Evolutionary conservation across 345 rosid species (phyloP), one percentile per base, ranked within the genome.

Genomic region (Orychophragmus violaceus): DNA sequence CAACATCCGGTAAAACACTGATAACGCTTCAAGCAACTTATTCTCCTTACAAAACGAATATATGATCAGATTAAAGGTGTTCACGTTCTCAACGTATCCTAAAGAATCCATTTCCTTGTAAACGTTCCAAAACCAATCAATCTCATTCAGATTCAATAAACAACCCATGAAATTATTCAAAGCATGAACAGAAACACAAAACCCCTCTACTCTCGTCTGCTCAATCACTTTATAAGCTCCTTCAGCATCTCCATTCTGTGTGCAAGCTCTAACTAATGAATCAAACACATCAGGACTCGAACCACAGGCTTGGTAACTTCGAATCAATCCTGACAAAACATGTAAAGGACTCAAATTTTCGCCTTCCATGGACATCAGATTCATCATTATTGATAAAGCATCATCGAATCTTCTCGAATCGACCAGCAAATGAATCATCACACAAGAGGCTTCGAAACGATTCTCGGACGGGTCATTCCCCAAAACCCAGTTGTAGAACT

Each of bases 161-260:
- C 77, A 82, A 24, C 82, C 79, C 81, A 89, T 79, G 37, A 82
- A 83, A 62, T 86, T 83, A 66, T 84, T 89, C 90, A 85, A 80
- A 3, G 85, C 88, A 25, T 89, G 87, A 69, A 83, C 46, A 0
- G 90, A 60, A n/a, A 83, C 87, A 18, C 46, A 51, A 56, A 28
- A 72, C 4, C 83, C 83, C 39, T 72, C 69, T 64, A 27, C 42
- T 63, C 80, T 78, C 42, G 72, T 49, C 72, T 76, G 76, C 69
- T 74, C 59, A 57, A 84, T 84, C 68, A 86, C 82, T 61, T 78
- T 69, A 70, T 72, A 72, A 69, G 86, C 87, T 71, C 82, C 82
- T 36, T 77, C 72, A 0, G 76, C 65, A 30, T 70, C 81, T 29
- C 87, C 82, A 30, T 45, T 66, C 41, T 69, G 78, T 68, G 79